Evolutionary conservation across 139 green algal genomes (phyloP).

Genomic region (Micractinium sp.): DNA sequence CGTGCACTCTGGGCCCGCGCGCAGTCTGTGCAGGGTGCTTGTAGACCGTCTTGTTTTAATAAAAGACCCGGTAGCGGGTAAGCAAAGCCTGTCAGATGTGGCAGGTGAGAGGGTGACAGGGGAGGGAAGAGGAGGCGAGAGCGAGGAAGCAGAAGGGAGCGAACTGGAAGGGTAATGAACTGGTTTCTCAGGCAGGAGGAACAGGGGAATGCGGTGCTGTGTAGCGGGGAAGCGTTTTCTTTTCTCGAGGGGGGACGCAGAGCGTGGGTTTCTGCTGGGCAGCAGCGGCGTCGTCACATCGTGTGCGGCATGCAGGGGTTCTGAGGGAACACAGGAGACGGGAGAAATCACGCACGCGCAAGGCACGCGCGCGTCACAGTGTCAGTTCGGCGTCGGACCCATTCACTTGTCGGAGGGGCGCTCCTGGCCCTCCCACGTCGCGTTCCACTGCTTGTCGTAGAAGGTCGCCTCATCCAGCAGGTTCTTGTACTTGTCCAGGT

Average conservation of each 20-base stretch:
- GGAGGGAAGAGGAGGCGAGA: neutral
- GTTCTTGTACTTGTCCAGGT: slow-evolving; percentile 83
- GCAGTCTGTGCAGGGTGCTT: too few species aligned
- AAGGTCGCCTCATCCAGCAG: slow-evolving; percentile 93
- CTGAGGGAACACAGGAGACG: neutral
- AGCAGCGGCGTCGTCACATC: neutral
- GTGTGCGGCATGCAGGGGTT: neutral
- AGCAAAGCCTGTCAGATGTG: neutral
- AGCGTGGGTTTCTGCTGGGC: neutral
- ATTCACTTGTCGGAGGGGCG: slow-evolving; percentile 21
- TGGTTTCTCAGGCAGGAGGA: neutral
- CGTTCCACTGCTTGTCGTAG: slow-evolving; percentile 81
- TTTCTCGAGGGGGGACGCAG: neutral
- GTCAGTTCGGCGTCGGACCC: neutral
- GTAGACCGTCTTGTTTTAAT: neutral
- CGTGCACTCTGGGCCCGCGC: too few species aligned
- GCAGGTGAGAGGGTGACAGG: neutral
- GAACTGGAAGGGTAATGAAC: neutral
- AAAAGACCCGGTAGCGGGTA: neutral
- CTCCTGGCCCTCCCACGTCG: slow-evolving; percentile 38
- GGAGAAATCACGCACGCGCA: neutral
- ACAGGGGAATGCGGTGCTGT: too few species aligned
- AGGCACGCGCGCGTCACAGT: neutral
- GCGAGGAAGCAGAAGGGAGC: neutral
- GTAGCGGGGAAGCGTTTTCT: neutral